phyloP scores from a whole-genome alignment of 1,139 yeast species.

The Hansenula lynferdii region DNA sequence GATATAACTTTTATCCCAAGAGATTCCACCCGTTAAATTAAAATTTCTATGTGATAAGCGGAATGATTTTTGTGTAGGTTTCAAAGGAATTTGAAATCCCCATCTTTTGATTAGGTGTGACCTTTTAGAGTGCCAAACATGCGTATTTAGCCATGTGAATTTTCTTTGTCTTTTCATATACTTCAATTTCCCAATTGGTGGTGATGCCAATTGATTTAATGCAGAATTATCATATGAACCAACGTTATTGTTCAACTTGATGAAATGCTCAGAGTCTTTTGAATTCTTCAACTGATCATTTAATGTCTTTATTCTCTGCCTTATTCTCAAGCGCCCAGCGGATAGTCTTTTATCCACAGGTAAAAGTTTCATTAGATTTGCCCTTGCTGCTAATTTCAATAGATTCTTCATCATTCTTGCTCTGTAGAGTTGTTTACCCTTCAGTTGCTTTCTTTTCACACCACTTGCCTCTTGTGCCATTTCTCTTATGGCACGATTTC shows the following conservation, averaged over 20 bases:
- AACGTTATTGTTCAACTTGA: constrained; percentile 39
- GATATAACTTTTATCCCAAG: constrained; percentile 70
- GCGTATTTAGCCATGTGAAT: constrained; percentile 84
- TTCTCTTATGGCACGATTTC: constrained; percentile 71
- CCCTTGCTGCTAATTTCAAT: constrained; percentile 48
- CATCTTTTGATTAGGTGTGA: constrained; percentile 79
- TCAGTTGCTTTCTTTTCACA: constrained; percentile 27
- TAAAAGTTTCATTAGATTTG: constrained; percentile 39
- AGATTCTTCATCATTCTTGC: constrained; percentile 48
- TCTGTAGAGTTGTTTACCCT: constrained; percentile 54
- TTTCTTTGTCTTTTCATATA: constrained; percentile 67
- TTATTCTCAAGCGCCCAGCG: constrained; percentile 26
- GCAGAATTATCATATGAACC: constrained; percentile 66
- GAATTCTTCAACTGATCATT: constrained; percentile 28
- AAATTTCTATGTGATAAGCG: constrained; percentile 68
- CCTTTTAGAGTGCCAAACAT: constrained; percentile 94
- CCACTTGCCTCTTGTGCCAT: constrained; percentile 40
- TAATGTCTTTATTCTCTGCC: constrained; percentile 32
- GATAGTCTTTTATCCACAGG: constrained; percentile 30
- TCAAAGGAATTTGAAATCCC: constrained; percentile 75
- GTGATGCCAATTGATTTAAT: constrained; percentile 40
- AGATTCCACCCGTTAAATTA: constrained; percentile 50
- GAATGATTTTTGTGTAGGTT: constrained; percentile 87
- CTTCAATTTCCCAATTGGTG: constrained; percentile 52
- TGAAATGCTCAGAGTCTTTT: constrained; percentile 14